Base-by-base conservation (phyloP, 345 rosid genomes). In the Nasturtium officinale region DNA sequence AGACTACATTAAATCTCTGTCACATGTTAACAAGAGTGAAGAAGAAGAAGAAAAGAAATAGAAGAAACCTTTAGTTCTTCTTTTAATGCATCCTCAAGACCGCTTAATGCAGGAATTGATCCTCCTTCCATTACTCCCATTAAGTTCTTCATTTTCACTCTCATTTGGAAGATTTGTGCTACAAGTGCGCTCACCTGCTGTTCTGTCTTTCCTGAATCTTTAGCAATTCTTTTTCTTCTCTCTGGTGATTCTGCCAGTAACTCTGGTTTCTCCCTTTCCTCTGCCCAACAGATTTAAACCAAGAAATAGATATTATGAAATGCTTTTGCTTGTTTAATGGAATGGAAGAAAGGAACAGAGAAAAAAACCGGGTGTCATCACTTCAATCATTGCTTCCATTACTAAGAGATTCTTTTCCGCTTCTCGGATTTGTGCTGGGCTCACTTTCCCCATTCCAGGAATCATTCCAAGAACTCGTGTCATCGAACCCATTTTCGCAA, bases 401-500 rank as follows among this genome's bases (percentile, higher is more conserved):
- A 85, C 76, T 80, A 82, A 74, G 68, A 91, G 84, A 83, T 68
- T 95, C 88, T 88, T 95, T 84, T 91, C 99, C 0, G 97, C 93
- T 67, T 95, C 99, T 80, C 99, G 82, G 78, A 95, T 79, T 72
- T 91, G 99, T 45, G 96, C 85, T 23, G 99, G 99, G 77, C 90
- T 88, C 55, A 95, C 85, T 97, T 95, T 91, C 18, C 86, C 90
- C 99, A 95, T 88, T 68, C 99, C 97, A 1, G 97, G 99, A 62
- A 95, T 91, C 99, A 95, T 95, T 78, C 99, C 96, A 62, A 95
- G 77, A 71, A 91, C 92, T 52, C 90, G 91, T 69, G 87, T 84
- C 93, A 95, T 85, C 20, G 99, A 91, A 63, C 99, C 99, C 99
- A 95, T 95, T n/a, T 83, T 89, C 33, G 99, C 97, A 80, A 95